Base-by-base conservation (phyloP, 768 basidiomycete species). In the Holtermannia corniformis region DNA sequence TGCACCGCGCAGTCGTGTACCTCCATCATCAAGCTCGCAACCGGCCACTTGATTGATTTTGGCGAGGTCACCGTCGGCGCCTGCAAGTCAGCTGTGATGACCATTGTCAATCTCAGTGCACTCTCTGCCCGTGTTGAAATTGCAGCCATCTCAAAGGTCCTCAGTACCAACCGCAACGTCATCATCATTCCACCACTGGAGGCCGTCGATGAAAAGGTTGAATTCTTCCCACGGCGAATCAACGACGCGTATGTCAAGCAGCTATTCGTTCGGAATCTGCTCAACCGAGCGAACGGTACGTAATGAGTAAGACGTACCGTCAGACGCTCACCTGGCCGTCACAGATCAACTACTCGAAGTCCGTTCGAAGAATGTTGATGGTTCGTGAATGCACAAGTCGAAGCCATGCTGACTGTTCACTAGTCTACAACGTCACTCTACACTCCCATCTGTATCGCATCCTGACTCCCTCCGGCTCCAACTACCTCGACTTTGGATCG, bases 171-270 rank as follows among this genome's bases (percentile, higher is more conserved):
- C 37, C 59, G 68, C 41, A 66, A 68, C 45, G 62, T 65, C 27
- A 58, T 72, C 45, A 58, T 63, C 21, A 68, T 72, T 44, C 67
- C 63, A 13, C 65, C 65, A 0, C 42, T 50, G 4, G 62, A 64
- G 47, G 58, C 48, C 23, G 60, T 67, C 3, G 64, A 65, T 50
- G 66, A 70, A 51, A 58, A 57, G 45, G 47, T 72, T 32, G 70
- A 72, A 21, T 64, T 72, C 47, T 65, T 68, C 52, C 70, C 70
- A n/a, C 51, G 70, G n/a, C 40, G 70, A 50, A 70, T 68, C 51
- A 72, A 72, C 41, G 61, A 67, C n/a, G 50, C 52, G 24, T 72
- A 72, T 40, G 62, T 62, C 28, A 72, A 72, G 52, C 61, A 72
- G 55, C 53, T 69, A 13, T 65, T 65, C 47, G 64, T 72, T 16